Base-by-base conservation (phyloP, 768 basidiomycete genomes). In the Russula virescens region DNA sequence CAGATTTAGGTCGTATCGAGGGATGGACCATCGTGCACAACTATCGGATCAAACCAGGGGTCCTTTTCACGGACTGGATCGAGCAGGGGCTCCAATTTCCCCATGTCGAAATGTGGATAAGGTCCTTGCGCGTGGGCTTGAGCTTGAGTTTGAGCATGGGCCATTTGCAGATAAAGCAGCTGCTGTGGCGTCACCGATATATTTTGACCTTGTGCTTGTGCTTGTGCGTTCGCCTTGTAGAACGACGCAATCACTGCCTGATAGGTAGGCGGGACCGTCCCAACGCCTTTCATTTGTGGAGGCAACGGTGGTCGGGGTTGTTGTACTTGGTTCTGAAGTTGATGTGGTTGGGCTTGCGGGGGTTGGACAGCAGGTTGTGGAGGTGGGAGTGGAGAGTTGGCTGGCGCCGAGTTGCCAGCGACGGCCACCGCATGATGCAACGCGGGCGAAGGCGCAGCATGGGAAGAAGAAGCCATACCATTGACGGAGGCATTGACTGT, bases 351-450 rank as follows among this genome's bases (percentile, higher is more conserved):
- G 38, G 75, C 73, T 63, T 75, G 75, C 5, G 69, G 66, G 25
- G 71, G 72, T 38, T 73, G 75, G 43, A 71, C 73, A 7, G 74
- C 71, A 0, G 75, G 73, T 58, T 77, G 76, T 18, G 75, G 66
- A 35, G 58, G 52, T 5, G 74, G 61, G 28, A 50, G 64, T 25
- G 60, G 64, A 2, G 61, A 65, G 34, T 18, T 56, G 26, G 23
- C 43, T 10, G 75, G 70, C 11, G 76, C 72, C 50, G 77, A 72
- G 18, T 54, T 49, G 75, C 60, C 68, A 74, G 10, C 71, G 71
- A 54, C 71, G 68, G 45, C 73, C 71, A 35, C 73, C 68, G 53
- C 77, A 75, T 3, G 78, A 75, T 5, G 78, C 76, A 61, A 72
- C 14, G 50, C 60, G 13, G 63, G 61, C 19, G 63, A 65, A 10